Evolutionary conservation across 441 rosid species (phyloP), one percentile per base, ranked within the genome.

Genomic region (Syzygium malaccense): DNA sequence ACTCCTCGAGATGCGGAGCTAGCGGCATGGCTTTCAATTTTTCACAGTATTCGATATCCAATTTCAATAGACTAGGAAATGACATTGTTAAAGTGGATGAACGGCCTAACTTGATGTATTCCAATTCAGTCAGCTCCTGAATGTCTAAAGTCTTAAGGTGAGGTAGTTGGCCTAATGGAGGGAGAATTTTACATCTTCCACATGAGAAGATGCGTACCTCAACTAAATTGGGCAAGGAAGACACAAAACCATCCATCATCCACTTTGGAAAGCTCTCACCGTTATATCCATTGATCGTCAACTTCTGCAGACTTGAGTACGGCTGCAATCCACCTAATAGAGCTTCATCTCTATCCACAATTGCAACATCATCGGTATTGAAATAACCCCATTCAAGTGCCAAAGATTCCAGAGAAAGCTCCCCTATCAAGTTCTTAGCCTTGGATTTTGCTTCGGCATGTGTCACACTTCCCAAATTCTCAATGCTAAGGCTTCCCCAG

Each of bases 41-140:
- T 9, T 1, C 3, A 57, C n/a, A 57, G 0, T 33, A 0, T 0
- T 0, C 0, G 2, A 25, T 9, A 13, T 0, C 0, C 1, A 57
- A 25, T 57, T 0, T 10, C 13, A 4, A 57, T 57, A 57, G n/a
- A 9, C 28, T 58, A 10, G 30, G 64, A 58, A 58, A 58, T 58
- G 30, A 58, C 26, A 14, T 1, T 26, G 15, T 58, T 58, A 11
- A 10, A 57, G n/a, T 57, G n/a, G 11, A 57, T 57, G 62, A 57
- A 58, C 26, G 0, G 0, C 11, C 15, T 25, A 2, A 58, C 30
- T 11, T 11, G 64, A 58, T 26, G 3, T 0, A 26, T 58, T 58
- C 64, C 64, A 58, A 58, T 58, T 58, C 6, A 26, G 30, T 58
- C 30, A 58, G 6, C 11, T 4, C 0, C 11, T 2, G 2, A 25